phyloP scores from a whole-genome alignment of 805 yeast species.

The Nakazawaea populi region DNA sequence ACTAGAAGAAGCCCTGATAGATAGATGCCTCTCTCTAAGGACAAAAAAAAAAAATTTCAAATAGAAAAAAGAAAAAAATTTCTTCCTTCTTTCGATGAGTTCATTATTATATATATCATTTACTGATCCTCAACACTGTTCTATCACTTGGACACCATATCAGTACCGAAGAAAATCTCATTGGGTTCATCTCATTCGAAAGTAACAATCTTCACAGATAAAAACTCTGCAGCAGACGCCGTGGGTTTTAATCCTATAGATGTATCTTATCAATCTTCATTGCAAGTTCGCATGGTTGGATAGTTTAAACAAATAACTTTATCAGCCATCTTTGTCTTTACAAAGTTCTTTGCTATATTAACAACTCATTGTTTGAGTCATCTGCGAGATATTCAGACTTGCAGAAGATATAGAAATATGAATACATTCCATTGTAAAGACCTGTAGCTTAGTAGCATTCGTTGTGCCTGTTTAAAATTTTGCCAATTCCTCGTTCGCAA shows the following conservation, averaged over 20 bases:
- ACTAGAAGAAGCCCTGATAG: background rate
- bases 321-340: slow-evolving; percentile 3
- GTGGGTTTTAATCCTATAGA: background rate
- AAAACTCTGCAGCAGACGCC: no score
- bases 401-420: slow-evolving; percentile 25
- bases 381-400: slow-evolving; percentile 16
- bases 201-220: no score
- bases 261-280: background rate
- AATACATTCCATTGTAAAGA: slow-evolving; percentile 11
- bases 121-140: no score
- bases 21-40: background rate
- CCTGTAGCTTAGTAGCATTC: no score
- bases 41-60: background rate
- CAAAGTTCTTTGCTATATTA: slow-evolving; percentile 16
- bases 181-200: no score
- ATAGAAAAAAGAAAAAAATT: background rate
- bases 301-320: background rate
- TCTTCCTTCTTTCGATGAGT: no score
- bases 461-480: no score
- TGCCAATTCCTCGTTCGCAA: no score
- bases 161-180: no score
- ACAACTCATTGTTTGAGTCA: slow-evolving; percentile 25
- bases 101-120: no score
- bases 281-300: slow-evolving; percentile 7
- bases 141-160: no score